Conservation (phyloP, 2,329 filamentous ascomycete species). For the Fusarium guadeloupense region DNA sequence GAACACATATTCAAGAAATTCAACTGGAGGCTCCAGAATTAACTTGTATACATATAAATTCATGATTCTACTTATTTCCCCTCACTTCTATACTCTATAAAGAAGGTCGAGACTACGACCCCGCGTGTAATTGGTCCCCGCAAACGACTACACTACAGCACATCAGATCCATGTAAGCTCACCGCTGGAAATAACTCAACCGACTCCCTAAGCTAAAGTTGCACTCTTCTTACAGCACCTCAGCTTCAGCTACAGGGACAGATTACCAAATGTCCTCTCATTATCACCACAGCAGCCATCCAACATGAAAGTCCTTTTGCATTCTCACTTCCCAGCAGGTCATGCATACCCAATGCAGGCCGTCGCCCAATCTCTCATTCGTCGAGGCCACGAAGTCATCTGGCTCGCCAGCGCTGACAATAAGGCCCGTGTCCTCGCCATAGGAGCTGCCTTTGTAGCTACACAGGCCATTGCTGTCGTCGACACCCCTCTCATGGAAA, state of each 20-base stretch:
- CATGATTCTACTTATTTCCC: background rate
- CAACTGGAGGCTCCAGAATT: background rate
- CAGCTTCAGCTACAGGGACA: too few relatives aligned
- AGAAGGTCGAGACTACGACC: background rate
- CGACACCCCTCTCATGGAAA: conserved; percentile 44
- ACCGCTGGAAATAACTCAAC: background rate
- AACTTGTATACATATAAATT: background rate
- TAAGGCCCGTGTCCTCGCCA: conserved; percentile 46
- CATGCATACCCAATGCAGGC: conserved; percentile 54
- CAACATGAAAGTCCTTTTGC: conserved; percentile 51
- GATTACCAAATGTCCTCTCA: background rate
- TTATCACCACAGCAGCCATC: background rate
- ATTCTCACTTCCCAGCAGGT: conserved; percentile 53
- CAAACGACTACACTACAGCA: background rate
- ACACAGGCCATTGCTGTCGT: conserved; percentile 46
- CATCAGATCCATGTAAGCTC: conserved; percentile 2
- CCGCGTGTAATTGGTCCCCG: background rate
- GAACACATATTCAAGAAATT: background rate
- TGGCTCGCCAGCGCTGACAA: conserved; percentile 51
- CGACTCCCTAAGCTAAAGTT: background rate
- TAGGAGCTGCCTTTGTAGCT: conserved; percentile 48
- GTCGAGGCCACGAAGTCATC: conserved; percentile 50
- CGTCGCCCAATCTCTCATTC: conserved; percentile 50
- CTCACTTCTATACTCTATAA: background rate
- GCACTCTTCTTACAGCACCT: too few relatives aligned